Base-by-base conservation (phyloP, 129 eudicot genomes). In the Pseudognaphalium luteoalbum region DNA sequence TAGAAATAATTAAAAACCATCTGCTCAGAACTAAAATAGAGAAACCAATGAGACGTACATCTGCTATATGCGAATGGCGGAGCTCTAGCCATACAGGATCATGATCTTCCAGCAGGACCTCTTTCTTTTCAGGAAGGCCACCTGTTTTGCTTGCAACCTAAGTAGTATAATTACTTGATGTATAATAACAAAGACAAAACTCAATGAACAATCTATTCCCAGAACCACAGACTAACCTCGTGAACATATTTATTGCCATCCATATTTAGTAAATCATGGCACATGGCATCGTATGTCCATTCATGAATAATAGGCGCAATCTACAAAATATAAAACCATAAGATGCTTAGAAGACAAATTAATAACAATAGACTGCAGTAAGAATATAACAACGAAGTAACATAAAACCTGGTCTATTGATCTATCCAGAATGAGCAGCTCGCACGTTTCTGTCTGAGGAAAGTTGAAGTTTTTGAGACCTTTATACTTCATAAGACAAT, bases 261-360 rank as follows among this genome's bases (percentile, higher is more conserved):
- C 96, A 93, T 83, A 56, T 82, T 72, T 17, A 93, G 84, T 71
- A 93, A 83, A 84, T 93, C 98, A 83, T 82, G 98, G 78, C 97
- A 93, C 97, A 93, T 90, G 81, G 97, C 98, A 81, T 93, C 98
- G 82, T 93, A 93, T 19, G 98, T 93, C 98, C 98, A 93, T 76
- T 93, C 98, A 62, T 93, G 98, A 67, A 93, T 90, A 8, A 93
- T 73, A 9, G 98, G 98, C 79, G 98, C 96, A 81, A 93, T 87
- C 98, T 93, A 81, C 17, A 69, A 20, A 58, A 28, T n/a, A 71
- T 16, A 75, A 76, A 47, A n/a, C 12, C 62, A 62, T 64, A 29
- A 75, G 33, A 66, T 32, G 52, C 62, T 57, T 6, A 57, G 62
- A 20, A 59, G 22, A 17, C 51, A 70, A 77, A 42, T 6, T 65